Percentiles rank a stretch among this genome's conserved stretches.
Conservation (phyloP, 805 yeast genomes). For the Candida odintsovae region DNA sequence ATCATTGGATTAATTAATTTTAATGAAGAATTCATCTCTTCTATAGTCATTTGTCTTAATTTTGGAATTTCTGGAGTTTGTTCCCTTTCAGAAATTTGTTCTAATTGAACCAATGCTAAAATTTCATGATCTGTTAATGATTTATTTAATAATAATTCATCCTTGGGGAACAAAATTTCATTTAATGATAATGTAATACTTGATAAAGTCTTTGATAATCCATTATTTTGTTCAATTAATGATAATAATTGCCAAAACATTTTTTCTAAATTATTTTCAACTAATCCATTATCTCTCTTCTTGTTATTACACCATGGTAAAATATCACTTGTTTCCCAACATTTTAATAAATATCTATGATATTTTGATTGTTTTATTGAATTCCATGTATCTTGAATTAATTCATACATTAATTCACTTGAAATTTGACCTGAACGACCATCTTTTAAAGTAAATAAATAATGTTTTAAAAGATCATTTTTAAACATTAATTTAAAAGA, state of each 20-base stretch:
- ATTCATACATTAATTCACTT: conserved; percentile 2
- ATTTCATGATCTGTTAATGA: conserved; percentile 31
- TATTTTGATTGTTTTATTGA: background rate
- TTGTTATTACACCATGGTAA: background rate
- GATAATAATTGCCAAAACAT: conserved; percentile 5
- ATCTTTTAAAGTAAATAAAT: conserved; percentile 4
- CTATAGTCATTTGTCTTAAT: background rate
- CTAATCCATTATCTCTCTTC: background rate
- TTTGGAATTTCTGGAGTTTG: background rate
- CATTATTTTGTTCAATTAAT: conserved; percentile 7
- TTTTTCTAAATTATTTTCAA: background rate
- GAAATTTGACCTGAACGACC: background rate
- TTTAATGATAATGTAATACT: conserved; percentile 19
- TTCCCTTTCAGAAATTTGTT: background rate
- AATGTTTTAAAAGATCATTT: conserved; percentile 12
- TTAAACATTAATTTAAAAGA: conserved; percentile 26
- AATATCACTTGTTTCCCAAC: conserved; percentile 6
- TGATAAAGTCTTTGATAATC: conserved; percentile 3
- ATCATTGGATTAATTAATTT: conserved; percentile 8
- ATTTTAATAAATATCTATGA: conserved; percentile 1
- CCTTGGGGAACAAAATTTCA: conserved; percentile 30
- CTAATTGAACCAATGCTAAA: conserved; percentile 12
- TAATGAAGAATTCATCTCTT: conserved; percentile 1
- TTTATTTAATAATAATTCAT: conserved; percentile 29
- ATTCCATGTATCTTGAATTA: conserved; percentile 2